phyloP scores from a whole-genome alignment of 345 rosid species.

The Streptanthus diversifolius region DNA sequence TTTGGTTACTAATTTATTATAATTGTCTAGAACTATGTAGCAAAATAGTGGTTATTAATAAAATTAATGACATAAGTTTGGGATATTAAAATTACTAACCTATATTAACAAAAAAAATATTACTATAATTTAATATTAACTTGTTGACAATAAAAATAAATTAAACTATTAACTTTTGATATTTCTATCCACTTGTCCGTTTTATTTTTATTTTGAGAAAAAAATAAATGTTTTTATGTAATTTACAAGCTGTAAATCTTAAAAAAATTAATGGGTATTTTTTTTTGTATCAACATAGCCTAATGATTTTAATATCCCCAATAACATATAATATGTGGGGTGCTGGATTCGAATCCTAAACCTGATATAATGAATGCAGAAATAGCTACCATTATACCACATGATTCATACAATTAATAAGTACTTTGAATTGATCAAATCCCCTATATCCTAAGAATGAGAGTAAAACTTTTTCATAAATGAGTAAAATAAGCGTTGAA shows the following conservation, averaged over 20 bases:
- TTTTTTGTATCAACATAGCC: too few relatives aligned
- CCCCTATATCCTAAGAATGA: conserved; percentile 22
- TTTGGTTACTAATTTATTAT: conserved; percentile 7
- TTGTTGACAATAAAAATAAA: neutral
- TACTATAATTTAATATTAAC: neutral
- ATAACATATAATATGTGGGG: too few relatives aligned
- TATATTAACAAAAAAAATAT: too few relatives aligned
- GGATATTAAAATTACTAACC: too few relatives aligned
- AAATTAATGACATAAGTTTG: too few relatives aligned
- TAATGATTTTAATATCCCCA: too few relatives aligned
- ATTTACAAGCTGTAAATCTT: conserved; percentile 18
- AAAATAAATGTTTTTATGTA: conserved; percentile 5
- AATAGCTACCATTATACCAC: too few relatives aligned
- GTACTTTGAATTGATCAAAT: conserved; percentile 18
- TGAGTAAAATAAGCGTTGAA: conserved; percentile 24
- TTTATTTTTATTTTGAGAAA: neutral
- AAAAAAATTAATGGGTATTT: neutral
- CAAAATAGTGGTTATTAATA: too few relatives aligned
- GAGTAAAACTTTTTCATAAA: neutral
- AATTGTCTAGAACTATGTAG: too few relatives aligned
- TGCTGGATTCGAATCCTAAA: too few relatives aligned
- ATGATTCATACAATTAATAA: too few relatives aligned
- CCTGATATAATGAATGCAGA: too few relatives aligned
- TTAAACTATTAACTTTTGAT: conserved; percentile 5
- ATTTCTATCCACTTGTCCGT: conserved; percentile 17